phyloP scores from a whole-genome alignment of 805 yeast species.

The Komagataella ulmi region DNA sequence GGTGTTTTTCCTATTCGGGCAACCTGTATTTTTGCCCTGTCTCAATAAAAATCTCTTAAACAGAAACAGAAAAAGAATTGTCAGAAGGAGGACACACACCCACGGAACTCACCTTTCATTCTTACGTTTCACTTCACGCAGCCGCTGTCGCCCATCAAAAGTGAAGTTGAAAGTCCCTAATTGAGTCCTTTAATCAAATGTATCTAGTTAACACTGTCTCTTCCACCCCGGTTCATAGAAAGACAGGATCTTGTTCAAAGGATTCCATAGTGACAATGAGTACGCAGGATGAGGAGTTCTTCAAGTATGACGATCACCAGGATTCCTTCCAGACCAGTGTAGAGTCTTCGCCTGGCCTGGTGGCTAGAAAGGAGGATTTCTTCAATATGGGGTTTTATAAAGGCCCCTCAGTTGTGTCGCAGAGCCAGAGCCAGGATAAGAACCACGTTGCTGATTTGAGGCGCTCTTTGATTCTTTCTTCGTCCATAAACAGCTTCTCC shows the following conservation, averaged over 20 bases:
- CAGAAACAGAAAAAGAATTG: not conserved
- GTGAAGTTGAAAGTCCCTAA: not conserved
- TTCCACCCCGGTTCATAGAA: not conserved
- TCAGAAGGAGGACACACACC: not conserved
- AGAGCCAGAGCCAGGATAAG: constrained; percentile 1
- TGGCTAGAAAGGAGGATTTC: constrained; percentile 2
- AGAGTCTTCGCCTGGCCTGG: constrained; percentile 9
- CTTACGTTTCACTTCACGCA: not conserved
- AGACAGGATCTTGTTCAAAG: constrained; percentile 16
- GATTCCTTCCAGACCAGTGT: constrained; percentile 24
- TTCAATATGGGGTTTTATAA: constrained; percentile 2
- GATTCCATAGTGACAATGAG: constrained; percentile 10
- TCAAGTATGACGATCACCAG: constrained; percentile 16
- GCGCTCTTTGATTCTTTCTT: constrained; percentile 17
- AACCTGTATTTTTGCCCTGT: not conserved
- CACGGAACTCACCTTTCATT: not conserved
- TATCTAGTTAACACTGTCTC: not conserved
- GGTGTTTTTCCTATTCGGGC: not conserved
- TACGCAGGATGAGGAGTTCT: constrained; percentile 20
- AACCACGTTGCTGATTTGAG: constrained; percentile 17
- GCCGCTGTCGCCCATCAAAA: not conserved
- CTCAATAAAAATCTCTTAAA: not conserved
- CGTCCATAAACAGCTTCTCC: constrained; percentile 9
- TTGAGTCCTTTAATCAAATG: not conserved
- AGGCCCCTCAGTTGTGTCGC: constrained; percentile 1